Evolutionary conservation across 192 early-diverging fungal genomes (phyloP).

Genomic region (Coemansia umbellata): DNA sequence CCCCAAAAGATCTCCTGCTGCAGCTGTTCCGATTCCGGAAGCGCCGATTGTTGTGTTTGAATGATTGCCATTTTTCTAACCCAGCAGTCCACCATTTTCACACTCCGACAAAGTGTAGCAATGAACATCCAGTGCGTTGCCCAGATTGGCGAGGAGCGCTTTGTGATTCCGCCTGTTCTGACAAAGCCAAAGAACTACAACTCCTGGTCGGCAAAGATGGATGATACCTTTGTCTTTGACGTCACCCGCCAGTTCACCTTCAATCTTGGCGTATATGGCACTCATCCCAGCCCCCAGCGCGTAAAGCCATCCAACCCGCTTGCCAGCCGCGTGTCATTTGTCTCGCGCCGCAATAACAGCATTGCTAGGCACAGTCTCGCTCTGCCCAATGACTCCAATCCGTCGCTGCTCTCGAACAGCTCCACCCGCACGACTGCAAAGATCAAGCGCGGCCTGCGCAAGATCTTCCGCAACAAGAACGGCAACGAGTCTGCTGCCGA

Average conservation of each 20-base stretch:
- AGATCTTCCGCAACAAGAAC: conserved; percentile 47
- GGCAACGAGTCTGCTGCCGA: conserved; percentile 11
- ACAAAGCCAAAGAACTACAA: conserved; percentile 30
- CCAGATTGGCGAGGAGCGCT: conserved; percentile 42
- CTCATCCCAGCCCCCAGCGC: conserved; percentile 18
- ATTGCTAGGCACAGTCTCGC: conserved; percentile 5
- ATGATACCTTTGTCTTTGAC: conserved; percentile 53
- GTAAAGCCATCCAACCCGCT: conserved; percentile 1
- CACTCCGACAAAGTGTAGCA: conserved; percentile 8
- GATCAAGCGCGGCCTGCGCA: conserved; percentile 32
- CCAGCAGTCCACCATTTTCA: no score
- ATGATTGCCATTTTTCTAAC: no score
- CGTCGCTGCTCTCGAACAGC: conserved; percentile 28
- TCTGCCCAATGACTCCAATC: conserved; percentile 24
- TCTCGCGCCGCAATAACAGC: conserved; percentile 14
- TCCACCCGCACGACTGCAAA: conserved; percentile 35
- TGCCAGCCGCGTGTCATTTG: conserved; percentile 22
- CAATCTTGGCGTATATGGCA: conserved; percentile 43
- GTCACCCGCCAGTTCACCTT: conserved; percentile 45
- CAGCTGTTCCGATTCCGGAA: background rate
- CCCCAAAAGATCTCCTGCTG: no score
- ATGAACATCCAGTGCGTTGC: conserved; percentile 51
- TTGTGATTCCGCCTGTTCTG: conserved; percentile 43
- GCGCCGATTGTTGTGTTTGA: no score
- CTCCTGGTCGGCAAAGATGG: conserved; percentile 39